These are phyloP conservation scores for Dactylonectria macrodidyma DNA, from an alignment of 2,329 filamentous ascomycete genomes.

Conservation along the genomic window DNA sequence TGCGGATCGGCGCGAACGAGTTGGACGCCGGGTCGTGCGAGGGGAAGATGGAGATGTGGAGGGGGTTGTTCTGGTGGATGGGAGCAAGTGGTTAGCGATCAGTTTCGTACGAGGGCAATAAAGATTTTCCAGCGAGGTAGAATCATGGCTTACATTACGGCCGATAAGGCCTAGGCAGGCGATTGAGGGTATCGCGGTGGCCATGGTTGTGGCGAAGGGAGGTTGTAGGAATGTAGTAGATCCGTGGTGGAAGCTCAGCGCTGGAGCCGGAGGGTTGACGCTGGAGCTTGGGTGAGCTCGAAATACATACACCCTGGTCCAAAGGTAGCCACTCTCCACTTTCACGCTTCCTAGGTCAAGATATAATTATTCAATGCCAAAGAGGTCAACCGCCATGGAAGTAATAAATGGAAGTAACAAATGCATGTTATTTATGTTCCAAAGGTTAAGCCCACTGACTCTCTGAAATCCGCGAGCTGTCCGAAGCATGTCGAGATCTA, in stretches of 20 bases:
- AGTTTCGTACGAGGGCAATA: slow-evolving; percentile 4
- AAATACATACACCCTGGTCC: slow-evolving; percentile 23
- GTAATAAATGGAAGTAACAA: slow-evolving; percentile 2
- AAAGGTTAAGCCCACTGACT: neutral
- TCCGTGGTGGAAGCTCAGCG: slow-evolving; percentile 38
- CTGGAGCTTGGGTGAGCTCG: slow-evolving; percentile 19
- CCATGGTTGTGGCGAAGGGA: slow-evolving; percentile 59
- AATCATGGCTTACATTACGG: slow-evolving; percentile 77
- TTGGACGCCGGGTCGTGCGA: slow-evolving; percentile 73
- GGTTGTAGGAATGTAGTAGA: slow-evolving; percentile 37
- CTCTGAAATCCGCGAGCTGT: neutral
- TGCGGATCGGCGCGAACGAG: slow-evolving; percentile 71
- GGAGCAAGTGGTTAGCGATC: neutral
- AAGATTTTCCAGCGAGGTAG: neutral
- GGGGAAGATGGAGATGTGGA: slow-evolving; percentile 93
- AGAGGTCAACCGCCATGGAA: neutral
- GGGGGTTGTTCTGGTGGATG: slow-evolving; percentile 88
- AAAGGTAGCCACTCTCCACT: neutral
- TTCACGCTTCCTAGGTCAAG: neutral
- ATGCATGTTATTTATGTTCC: neutral
- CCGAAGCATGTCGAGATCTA: neutral
- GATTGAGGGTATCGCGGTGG: slow-evolving; percentile 81
- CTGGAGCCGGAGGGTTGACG: slow-evolving; percentile 2
- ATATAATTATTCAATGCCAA: neutral
- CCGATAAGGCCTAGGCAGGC: slow-evolving; percentile 95